phyloP scores from a whole-genome alignment of 768 basidiomycete species.

The Russula foetens region DNA sequence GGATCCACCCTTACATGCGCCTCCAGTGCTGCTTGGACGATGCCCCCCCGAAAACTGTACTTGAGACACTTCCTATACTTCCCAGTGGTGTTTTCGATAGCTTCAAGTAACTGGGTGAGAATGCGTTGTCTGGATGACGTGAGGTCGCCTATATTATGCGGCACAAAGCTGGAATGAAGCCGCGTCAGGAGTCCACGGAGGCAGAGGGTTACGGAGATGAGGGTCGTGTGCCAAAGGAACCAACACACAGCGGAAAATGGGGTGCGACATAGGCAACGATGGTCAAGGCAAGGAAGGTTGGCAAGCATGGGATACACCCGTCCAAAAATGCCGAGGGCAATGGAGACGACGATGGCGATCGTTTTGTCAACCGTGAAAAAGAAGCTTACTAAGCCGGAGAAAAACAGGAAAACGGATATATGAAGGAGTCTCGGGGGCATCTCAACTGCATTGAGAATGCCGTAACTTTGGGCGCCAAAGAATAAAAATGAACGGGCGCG shows the following conservation, averaged over 20 bases:
- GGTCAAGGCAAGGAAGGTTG: no score
- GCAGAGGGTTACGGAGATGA: background rate
- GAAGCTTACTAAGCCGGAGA: constrained; percentile 41
- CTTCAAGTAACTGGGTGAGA: background rate
- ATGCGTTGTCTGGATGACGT: background rate
- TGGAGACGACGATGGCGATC: constrained; percentile 6
- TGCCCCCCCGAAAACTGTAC: background rate
- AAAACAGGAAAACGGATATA: constrained; percentile 39
- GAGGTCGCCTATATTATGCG: background rate
- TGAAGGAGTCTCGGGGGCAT: constrained; percentile 41
- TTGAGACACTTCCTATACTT: background rate
- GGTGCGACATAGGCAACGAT: no score
- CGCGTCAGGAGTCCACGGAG: background rate
- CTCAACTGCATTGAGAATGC: constrained; percentile 33
- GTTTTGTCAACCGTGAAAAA: constrained; percentile 26
- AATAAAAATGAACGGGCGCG: constrained; percentile 32
- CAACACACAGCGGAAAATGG: constrained; percentile 3
- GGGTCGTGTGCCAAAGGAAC: background rate
- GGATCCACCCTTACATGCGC: background rate
- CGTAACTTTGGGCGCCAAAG: constrained; percentile 33
- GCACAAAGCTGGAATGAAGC: background rate
- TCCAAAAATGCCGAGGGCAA: no score
- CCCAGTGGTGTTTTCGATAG: background rate
- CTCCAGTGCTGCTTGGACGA: background rate
- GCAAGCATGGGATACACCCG: no score